These are phyloP conservation scores for Bruguiera sexangula DNA, from an alignment of 345 rosid genomes.

Conservation along the genomic window DNA sequence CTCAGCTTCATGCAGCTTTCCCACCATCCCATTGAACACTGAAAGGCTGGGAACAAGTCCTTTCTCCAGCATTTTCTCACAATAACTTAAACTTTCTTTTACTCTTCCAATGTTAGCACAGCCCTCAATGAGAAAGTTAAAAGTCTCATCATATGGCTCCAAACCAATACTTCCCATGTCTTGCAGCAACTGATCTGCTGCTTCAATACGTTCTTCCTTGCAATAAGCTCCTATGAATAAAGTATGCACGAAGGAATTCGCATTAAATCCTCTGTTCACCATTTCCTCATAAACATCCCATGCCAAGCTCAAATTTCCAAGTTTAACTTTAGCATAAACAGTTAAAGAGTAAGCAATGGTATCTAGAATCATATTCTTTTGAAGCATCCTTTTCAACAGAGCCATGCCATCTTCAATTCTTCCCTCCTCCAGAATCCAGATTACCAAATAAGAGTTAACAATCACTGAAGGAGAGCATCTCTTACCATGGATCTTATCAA, in stretches of 20 bases:
- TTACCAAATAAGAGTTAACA: constrained; percentile 53
- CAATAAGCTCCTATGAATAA: constrained; percentile 49
- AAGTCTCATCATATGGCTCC: constrained; percentile 57
- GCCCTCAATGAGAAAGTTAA: constrained; percentile 45
- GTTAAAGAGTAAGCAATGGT: constrained; percentile 63
- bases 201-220: constrained; percentile 36
- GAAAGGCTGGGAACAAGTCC: constrained; percentile 48
- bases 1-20: constrained; percentile 40
- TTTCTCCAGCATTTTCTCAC: constrained; percentile 44
- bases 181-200: constrained; percentile 41
- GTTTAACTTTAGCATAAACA: constrained; percentile 41
- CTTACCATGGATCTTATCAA: constrained; percentile 64
- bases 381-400: constrained; percentile 64
- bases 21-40: constrained; percentile 51
- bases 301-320: constrained; percentile 49
- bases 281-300: constrained; percentile 55
- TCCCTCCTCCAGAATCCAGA: constrained; percentile 50
- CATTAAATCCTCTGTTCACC: constrained; percentile 60
- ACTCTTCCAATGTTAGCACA: constrained; percentile 48
- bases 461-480: constrained; percentile 63
- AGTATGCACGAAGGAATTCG: constrained; percentile 57
- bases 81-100: constrained; percentile 39
- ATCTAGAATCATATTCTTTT: constrained; percentile 64
- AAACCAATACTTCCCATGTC: constrained; percentile 54
- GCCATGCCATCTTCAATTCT: constrained; percentile 44